Conservation (phyloP, 192 early-diverging fungal species). For the Hyaloraphidium curvatum region DNA sequence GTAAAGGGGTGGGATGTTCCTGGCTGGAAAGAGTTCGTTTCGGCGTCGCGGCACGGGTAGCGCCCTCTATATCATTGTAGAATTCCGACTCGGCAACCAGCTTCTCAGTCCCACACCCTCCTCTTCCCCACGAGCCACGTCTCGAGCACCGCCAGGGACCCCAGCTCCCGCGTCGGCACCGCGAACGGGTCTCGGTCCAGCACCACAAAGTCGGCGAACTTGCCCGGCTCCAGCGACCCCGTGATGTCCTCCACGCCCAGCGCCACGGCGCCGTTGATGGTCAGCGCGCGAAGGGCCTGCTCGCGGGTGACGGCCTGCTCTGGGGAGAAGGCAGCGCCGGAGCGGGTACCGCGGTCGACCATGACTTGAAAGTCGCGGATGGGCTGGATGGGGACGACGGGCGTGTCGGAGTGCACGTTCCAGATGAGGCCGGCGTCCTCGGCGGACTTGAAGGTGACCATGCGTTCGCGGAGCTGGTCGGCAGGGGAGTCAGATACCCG, state of each 20-base stretch:
- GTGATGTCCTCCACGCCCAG: background rate
- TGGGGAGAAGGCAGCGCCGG: background rate
- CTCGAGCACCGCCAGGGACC: background rate
- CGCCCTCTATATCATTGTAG: too few species aligned
- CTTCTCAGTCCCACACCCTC: background rate
- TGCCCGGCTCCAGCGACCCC: background rate
- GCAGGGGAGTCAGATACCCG: too few species aligned
- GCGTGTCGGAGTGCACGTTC: constrained; percentile 1
- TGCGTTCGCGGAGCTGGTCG: too few species aligned
- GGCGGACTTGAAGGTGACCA: too few species aligned
- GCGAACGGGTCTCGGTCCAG: background rate
- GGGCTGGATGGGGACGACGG: background rate
- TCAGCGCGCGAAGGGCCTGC: background rate
- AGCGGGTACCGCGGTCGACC: background rate
- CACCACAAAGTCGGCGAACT: constrained; percentile 1
- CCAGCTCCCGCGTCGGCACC: background rate
- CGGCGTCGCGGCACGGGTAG: too few species aligned
- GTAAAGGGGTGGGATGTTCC: too few species aligned
- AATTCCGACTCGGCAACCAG: too few species aligned
- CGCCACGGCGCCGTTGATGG: background rate
- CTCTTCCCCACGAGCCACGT: constrained; percentile 2
- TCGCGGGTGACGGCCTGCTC: background rate
- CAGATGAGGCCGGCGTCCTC: too few species aligned
- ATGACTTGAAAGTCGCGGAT: background rate
- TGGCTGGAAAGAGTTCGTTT: too few species aligned